These are phyloP conservation scores for Cyberlindnera maritima DNA, from an alignment of 805 yeast genomes.

Conservation along the genomic window DNA sequence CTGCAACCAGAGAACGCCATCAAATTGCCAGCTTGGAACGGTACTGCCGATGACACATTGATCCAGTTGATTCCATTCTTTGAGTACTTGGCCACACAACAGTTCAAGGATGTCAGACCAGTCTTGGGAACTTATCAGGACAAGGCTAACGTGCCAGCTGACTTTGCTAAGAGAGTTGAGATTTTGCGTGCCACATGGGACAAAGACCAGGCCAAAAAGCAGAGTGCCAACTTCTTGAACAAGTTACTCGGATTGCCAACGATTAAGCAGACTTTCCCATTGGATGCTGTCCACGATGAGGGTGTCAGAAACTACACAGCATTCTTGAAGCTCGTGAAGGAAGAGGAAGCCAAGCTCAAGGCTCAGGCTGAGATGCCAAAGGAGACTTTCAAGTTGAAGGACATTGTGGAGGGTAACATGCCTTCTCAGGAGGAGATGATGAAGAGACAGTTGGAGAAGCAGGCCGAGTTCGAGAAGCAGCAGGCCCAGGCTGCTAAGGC, in stretches of 20 bases:
- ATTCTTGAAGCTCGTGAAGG: conserved; percentile 78
- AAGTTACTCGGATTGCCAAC: conserved; percentile 63
- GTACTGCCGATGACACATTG: conserved; percentile 76
- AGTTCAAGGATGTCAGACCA: conserved; percentile 85
- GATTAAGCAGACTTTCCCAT: conserved; percentile 52
- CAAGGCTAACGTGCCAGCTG: conserved; percentile 66
- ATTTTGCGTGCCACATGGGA: conserved; percentile 70
- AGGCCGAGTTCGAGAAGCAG: conserved; percentile 34
- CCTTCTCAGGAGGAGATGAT: conserved; percentile 69
- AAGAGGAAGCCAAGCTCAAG: conserved; percentile 63
- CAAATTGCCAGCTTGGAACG: conserved; percentile 82
- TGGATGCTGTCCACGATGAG: conserved; percentile 86
- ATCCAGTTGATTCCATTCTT: conserved; percentile 85
- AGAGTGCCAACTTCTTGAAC: conserved; percentile 50
- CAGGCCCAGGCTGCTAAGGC: conserved; percentile 15
- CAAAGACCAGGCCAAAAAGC: conserved; percentile 46
- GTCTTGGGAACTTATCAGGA: conserved; percentile 70
- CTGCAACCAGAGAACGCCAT: conserved; percentile 95
- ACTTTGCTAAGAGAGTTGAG: conserved; percentile 76
- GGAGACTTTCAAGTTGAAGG: conserved; percentile 81
- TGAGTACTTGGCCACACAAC: conserved; percentile 90
- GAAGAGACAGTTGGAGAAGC: conserved; percentile 41
- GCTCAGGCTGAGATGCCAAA: conserved; percentile 77
- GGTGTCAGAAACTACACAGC: conserved; percentile 87
- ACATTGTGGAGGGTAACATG: conserved; percentile 78